These are phyloP conservation scores for Labyrinthula sp. DNA, from an alignment of 352 stramenopile genomes.

Conservation along the genomic window DNA sequence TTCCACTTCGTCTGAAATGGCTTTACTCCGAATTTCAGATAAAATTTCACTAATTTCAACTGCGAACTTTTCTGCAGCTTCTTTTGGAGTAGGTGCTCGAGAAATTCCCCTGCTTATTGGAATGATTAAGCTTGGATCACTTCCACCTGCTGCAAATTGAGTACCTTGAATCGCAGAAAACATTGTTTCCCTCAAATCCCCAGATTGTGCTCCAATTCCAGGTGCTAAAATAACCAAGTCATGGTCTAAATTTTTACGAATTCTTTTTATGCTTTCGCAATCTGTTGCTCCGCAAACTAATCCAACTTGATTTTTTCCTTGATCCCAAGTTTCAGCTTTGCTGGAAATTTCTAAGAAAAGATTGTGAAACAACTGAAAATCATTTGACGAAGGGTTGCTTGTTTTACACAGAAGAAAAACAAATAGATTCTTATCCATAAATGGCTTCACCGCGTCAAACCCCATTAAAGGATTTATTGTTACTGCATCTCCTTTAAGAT, in stretches of 20 bases:
- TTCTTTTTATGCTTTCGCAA: constrained; percentile 56
- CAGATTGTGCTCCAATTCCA: constrained; percentile 74
- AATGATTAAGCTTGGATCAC: constrained; percentile 75
- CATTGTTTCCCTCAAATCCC: constrained; percentile 66
- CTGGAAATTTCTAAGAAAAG: constrained; percentile 42
- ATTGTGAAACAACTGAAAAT: no score
- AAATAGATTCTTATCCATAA: constrained; percentile 57
- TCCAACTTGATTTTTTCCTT: constrained; percentile 60
- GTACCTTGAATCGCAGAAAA: no score
- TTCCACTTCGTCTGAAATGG: neutral
- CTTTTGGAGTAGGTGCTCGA: constrained; percentile 56
- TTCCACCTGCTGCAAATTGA: constrained; percentile 47
- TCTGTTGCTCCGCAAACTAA: constrained; percentile 94
- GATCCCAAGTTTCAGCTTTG: constrained; percentile 38
- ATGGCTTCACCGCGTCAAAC: constrained; percentile 84
- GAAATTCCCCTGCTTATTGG: constrained; percentile 88
- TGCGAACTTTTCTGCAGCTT: constrained; percentile 65
- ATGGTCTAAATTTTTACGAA: constrained; percentile 53
- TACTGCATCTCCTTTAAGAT: constrained; percentile 72
- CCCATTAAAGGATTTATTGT: constrained; percentile 96
- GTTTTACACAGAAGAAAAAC: constrained; percentile 98
- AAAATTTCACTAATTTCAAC: constrained; percentile 73
- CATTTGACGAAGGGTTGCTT: constrained; percentile 84
- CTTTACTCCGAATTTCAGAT: constrained; percentile 38
- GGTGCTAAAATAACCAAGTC: constrained; percentile 88